Evolutionary conservation across 208 protist species (phyloP).

Genomic region (Trypanosoma caninum): DNA sequence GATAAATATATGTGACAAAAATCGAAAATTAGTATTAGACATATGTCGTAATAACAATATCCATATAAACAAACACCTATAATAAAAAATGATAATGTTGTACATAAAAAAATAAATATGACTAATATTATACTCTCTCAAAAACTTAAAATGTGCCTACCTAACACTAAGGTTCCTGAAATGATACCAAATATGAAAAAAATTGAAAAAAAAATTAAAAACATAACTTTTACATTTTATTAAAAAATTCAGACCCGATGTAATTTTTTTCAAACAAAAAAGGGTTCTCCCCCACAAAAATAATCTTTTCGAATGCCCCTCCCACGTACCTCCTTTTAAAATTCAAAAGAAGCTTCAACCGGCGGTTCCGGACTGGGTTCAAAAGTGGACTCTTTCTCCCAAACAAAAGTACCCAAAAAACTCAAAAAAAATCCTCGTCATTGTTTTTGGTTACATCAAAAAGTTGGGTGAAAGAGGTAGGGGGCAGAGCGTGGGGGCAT

Average conservation of each 20-base stretch:
- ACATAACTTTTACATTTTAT: constrained; percentile 31
- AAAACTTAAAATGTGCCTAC: constrained; percentile 39
- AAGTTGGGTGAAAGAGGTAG: constrained; percentile 14
- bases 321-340: constrained; percentile 22
- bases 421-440: constrained; percentile 41
- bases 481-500: constrained; percentile 13
- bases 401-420: constrained; percentile 27
- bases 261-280: constrained; percentile 27
- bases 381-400: constrained; percentile 47
- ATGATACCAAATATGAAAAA: constrained; percentile 42
- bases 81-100: constrained; percentile 65
- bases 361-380: constrained; percentile 37
- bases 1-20: constrained; percentile 47
- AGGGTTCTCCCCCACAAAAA: constrained; percentile 19
- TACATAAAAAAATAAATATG: constrained; percentile 41
- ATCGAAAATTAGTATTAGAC: constrained; percentile 68
- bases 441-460: constrained; percentile 22
- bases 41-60: constrained; percentile 80
- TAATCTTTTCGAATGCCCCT: constrained; percentile 26
- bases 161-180: constrained; percentile 24
- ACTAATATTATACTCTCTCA: constrained; percentile 36
- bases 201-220: constrained; percentile 66
- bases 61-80: constrained; percentile 69
- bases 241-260: constrained; percentile 23
- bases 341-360: constrained; percentile 19